phyloP scores from a whole-genome alignment of 176 grass and related monocot genomes.

The Raddia distichophylla region DNA sequence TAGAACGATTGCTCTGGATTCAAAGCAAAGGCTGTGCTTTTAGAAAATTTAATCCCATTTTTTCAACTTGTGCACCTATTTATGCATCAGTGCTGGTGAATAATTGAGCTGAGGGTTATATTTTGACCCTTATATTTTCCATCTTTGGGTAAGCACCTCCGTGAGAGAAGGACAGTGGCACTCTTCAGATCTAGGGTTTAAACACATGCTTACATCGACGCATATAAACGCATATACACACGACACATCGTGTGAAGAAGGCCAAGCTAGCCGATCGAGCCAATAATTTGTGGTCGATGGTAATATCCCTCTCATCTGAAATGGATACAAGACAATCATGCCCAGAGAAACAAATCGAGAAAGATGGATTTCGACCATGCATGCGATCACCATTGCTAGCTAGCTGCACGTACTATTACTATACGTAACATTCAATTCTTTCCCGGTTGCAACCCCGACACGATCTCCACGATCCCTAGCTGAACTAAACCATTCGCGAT shows the following conservation, averaged over 20 bases:
- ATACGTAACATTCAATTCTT: neutral
- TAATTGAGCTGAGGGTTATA: neutral
- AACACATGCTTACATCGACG: constrained; percentile 28
- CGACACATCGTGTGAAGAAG: constrained; percentile 26
- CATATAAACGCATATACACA: no score
- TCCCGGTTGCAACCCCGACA: constrained; percentile 21
- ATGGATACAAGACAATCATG: constrained; percentile 28
- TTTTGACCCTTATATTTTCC: no score
- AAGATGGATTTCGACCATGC: neutral
- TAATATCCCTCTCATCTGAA: constrained; percentile 23
- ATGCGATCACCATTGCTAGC: neutral
- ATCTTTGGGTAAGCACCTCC: constrained; percentile 27
- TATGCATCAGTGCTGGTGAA: neutral
- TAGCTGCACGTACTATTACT: neutral
- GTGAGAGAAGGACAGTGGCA: neutral
- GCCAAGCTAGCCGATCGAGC: constrained; percentile 23
- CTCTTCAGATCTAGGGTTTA: constrained; percentile 27
- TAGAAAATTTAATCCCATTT: no score
- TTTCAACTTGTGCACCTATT: no score
- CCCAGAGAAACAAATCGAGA: constrained; percentile 21
- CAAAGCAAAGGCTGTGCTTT: neutral
- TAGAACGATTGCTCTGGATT: no score
- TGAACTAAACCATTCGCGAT: neutral
- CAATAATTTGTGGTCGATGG: neutral
- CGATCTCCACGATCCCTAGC: constrained; percentile 25